Base-by-base conservation (phyloP, 2,329 filamentous ascomycete genomes). In the Mariannaea elegans region DNA sequence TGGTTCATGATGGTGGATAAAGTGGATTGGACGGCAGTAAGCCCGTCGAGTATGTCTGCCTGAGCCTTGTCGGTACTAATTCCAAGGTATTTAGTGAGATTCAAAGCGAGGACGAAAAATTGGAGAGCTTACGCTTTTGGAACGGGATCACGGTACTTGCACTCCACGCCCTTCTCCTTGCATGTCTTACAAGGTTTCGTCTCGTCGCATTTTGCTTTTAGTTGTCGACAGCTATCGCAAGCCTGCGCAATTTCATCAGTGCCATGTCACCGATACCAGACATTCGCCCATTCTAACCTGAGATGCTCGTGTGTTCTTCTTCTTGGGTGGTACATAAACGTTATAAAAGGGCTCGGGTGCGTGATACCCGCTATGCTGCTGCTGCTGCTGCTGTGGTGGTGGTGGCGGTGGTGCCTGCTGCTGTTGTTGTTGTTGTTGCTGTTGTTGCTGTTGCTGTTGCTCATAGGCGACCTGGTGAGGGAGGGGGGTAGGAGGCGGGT, bases 131-230 rank as follows among this genome's bases (percentile, higher is more conserved):
- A 97, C 92, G 96, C 94, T 72, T 96, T 95, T 14, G 93, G 93
- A 19, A 93, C 91, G 6, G 95, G 90, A 72, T 97, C 94, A 65
- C 94, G 89, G 76, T 97, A 98, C 75, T 92, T 89, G 80, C 92
- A 99, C 52, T 88, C 84, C 29, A 93, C 84, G 65, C 86, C 89
- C 73, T 96, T 96, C 67, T 98, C 94, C 69, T 90, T 90, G 75
- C 95, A 99, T 70, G 90, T 92, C 72, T 93, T 94, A 69, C 91
- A 90, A 2, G 91, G 93, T 65, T 90, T 88, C 10, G 89, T 88
- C 80, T 97, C 93, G 70, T 97, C 93, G 74, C 93, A 97, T 77
- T 97, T 97, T 13, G 93, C 93, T 76, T 97, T 97, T 36, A 94
- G 84, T 61, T 91, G 86, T 59, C 93, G 88, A 77, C 93, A 97